A percentile compares a stretch with the other conserved stretches of the same genome.
phyloP scores from a whole-genome alignment of 2,329 filamentous ascomycete genomes.

The Colletotrichum phormii region DNA sequence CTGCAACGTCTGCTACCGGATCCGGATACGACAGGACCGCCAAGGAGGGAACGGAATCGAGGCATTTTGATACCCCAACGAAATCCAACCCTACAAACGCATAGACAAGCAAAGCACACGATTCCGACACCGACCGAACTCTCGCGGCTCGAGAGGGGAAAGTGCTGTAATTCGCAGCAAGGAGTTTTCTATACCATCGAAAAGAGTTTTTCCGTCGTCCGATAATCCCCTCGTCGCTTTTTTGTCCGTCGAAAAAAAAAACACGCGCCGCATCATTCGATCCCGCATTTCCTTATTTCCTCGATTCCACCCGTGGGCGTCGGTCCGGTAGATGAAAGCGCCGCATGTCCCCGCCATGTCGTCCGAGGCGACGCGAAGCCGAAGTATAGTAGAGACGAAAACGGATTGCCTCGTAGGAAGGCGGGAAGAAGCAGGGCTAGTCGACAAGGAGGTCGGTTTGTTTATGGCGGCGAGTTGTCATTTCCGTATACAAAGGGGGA shows the following conservation, averaged over 20 bases:
- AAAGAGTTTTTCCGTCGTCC: slow-evolving; percentile 7
- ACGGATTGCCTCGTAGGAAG: slow-evolving; percentile 18
- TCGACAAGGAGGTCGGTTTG: slow-evolving; percentile 11
- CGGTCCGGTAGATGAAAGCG: slow-evolving; percentile 27
- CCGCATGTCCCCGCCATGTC: background rate
- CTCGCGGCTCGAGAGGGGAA: slow-evolving; percentile 21
- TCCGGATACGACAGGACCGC: slow-evolving; percentile 34
- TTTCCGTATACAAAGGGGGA: slow-evolving; percentile 21
- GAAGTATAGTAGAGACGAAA: slow-evolving; percentile 5
- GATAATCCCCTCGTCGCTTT: slow-evolving; percentile 19
- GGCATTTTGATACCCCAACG: slow-evolving; percentile 38
- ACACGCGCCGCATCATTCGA: slow-evolving; percentile 16
- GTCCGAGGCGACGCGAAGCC: slow-evolving; percentile 13
- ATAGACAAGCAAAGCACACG: slow-evolving; percentile 35
- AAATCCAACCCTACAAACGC: slow-evolving; percentile 33
- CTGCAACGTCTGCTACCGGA: slow-evolving; percentile 33
- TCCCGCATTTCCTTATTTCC: slow-evolving; percentile 29
- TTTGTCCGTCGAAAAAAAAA: slow-evolving; percentile 12
- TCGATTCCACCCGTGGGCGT: slow-evolving; percentile 19
- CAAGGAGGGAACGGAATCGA: slow-evolving; percentile 37
- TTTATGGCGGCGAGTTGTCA: slow-evolving; percentile 25
- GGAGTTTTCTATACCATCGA: slow-evolving; percentile 32
- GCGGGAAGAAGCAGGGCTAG: background rate
- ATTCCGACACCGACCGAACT: slow-evolving; percentile 32
- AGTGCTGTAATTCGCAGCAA: slow-evolving; percentile 27